Conservation (phyloP, 345 rosid species). For the Moringa oleifera region DNA sequence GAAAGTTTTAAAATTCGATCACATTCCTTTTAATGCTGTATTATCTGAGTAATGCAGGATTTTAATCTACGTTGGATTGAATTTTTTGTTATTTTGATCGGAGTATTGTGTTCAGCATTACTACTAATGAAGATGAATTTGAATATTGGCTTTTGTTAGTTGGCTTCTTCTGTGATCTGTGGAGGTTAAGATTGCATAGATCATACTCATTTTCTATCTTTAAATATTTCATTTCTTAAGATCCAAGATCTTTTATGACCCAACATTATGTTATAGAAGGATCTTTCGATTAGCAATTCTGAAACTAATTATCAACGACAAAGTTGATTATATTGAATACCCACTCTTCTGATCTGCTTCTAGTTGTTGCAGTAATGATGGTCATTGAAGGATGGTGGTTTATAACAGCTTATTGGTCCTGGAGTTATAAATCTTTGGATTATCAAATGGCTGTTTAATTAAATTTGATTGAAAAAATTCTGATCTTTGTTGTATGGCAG, state of each 20-base stretch:
- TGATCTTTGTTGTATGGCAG: slow-evolving; percentile 14
- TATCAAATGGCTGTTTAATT: background rate
- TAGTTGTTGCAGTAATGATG: too few species aligned
- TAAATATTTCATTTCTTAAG: too few species aligned
- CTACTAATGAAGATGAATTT: background rate
- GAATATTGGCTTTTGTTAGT: background rate
- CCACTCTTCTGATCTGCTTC: too few species aligned
- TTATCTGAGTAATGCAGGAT: background rate
- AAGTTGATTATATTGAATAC: too few species aligned
- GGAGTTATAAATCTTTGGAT: background rate
- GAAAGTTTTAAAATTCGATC: background rate
- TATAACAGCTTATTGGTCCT: background rate
- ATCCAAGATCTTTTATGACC: too few species aligned
- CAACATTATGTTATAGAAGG: too few species aligned
- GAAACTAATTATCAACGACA: too few species aligned
- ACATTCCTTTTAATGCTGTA: too few species aligned
- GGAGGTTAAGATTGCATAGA: background rate
- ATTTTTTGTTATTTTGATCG: background rate
- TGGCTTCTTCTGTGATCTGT: background rate
- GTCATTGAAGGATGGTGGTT: background rate
- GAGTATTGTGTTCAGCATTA: background rate
- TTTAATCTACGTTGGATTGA: too few species aligned
- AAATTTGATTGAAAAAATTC: too few species aligned
- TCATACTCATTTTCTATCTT: too few species aligned
- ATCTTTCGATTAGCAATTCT: too few species aligned